phyloP scores from a whole-genome alignment of 495 filamentous ascomycete genomes.

The Parachaetomium inaequale region DNA sequence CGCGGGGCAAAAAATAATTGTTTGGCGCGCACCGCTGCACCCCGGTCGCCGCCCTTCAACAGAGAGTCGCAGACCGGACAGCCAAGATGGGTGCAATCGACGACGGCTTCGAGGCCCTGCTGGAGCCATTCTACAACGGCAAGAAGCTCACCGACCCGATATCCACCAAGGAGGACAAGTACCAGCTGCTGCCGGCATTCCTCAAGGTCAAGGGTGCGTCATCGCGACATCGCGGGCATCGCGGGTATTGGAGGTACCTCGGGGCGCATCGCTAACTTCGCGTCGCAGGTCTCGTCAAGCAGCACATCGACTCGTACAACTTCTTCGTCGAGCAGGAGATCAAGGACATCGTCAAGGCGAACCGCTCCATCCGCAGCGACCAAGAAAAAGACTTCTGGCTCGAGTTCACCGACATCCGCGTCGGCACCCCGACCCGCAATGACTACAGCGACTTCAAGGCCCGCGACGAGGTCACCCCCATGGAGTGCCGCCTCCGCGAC shows the following conservation, averaged over 20 bases:
- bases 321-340: constrained; percentile 93
- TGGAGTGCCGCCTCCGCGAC: constrained; percentile 93
- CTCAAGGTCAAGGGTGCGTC: constrained; percentile 81
- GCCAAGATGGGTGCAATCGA: constrained; percentile 44
- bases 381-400: constrained; percentile 82
- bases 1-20: constrained; percentile 30
- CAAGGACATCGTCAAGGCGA: constrained; percentile 91
- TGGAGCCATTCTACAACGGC: constrained; percentile 94
- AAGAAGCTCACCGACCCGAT: constrained; percentile 92
- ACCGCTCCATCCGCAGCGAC: constrained; percentile 80
- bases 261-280: not conserved
- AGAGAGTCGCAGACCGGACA: constrained; percentile 18
- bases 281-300: constrained; percentile 42
- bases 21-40: constrained; percentile 3
- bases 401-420: constrained; percentile 83
- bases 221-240: not conserved
- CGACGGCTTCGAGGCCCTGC: constrained; percentile 74
- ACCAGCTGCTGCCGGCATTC: constrained; percentile 93
- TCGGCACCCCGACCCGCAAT: constrained; percentile 70
- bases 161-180: constrained; percentile 88
- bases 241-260: not conserved
- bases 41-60: constrained; percentile 13
- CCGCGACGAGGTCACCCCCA: constrained; percentile 69
- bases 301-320: constrained; percentile 94
- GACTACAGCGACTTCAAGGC: constrained; percentile 62